Conservation (phyloP, 2,329 filamentous ascomycete genomes). For the Mycosphaerella arachidis region DNA sequence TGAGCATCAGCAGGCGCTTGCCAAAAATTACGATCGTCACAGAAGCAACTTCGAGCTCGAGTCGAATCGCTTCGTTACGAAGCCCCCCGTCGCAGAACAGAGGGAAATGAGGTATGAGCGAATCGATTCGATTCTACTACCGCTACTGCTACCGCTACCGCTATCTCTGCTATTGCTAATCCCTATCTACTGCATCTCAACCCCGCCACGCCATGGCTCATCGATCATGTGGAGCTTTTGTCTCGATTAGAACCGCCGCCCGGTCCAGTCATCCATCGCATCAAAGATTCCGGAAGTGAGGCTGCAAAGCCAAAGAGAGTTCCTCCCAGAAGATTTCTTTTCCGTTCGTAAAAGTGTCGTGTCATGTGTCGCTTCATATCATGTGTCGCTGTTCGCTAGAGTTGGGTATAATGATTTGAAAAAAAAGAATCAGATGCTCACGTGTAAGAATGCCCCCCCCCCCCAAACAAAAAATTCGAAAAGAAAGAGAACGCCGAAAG, state of each 20-base stretch:
- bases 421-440: not conserved
- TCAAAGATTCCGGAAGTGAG: not conserved
- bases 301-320: not conserved
- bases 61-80: not conserved
- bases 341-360: not conserved
- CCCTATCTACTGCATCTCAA: not conserved
- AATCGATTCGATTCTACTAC: slow-evolving; percentile 5
- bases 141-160: not conserved
- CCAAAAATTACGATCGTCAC: not conserved
- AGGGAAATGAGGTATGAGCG: not conserved
- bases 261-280: not conserved
- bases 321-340: not conserved
- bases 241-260: not conserved
- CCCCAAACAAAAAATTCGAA: not conserved
- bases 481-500: not conserved
- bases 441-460: not conserved
- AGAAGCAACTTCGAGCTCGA: not conserved
- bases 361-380: not conserved
- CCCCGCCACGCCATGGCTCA: not conserved
- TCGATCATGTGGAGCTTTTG: not conserved
- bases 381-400: not conserved
- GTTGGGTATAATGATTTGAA: not conserved
- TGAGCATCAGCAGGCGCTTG: not conserved
- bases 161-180: not conserved
- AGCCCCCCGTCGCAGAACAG: not conserved